A percentile compares a stretch with the other conserved stretches of the same genome.
Conservation (phyloP, 2,329 filamentous ascomycete species). For the Pseudocercospora fuligena region DNA sequence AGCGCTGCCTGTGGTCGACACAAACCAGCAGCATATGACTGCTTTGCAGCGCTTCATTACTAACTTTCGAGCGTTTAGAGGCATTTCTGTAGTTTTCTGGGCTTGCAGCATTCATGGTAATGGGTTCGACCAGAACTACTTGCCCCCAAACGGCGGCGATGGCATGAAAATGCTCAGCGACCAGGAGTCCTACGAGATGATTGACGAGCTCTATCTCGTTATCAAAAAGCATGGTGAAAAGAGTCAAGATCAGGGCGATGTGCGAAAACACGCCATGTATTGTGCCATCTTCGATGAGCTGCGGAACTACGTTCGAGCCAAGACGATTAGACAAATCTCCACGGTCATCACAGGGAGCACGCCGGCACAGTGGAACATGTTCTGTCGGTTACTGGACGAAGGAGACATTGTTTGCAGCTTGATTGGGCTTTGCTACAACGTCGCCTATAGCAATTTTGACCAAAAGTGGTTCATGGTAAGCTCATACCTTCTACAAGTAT, state of each 20-base stretch:
- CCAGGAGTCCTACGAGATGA: neutral
- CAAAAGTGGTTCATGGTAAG: constrained; percentile 9
- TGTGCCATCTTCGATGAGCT: constrained; percentile 11
- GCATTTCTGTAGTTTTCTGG: constrained; percentile 12
- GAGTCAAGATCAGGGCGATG: neutral
- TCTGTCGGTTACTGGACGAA: constrained; percentile 7
- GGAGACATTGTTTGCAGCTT: constrained; percentile 9
- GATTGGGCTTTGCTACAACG: constrained; percentile 10
- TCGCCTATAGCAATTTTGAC: constrained; percentile 4
- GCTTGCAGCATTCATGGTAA: constrained; percentile 11
- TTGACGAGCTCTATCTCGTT: constrained; percentile 3
- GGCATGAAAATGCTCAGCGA: neutral
- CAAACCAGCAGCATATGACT: constrained; percentile 6
- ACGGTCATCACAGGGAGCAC: constrained; percentile 11
- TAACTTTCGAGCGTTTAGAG: constrained; percentile 6
- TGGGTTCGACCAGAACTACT: constrained; percentile 10
- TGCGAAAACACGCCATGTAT: constrained; percentile 3
- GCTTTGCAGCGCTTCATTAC: constrained; percentile 7
- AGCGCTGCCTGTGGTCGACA: constrained; percentile 4
- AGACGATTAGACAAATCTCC: constrained; percentile 5
- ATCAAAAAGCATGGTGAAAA: neutral
- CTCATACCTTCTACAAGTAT: neutral
- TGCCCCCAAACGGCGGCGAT: constrained; percentile 2
- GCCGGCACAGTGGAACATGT: constrained; percentile 10
- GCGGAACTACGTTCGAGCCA: constrained; percentile 9